These are phyloP conservation scores for Arthrinium phaeospermum DNA, from an alignment of 2,329 filamentous ascomycete genomes.

Conservation along the genomic window DNA sequence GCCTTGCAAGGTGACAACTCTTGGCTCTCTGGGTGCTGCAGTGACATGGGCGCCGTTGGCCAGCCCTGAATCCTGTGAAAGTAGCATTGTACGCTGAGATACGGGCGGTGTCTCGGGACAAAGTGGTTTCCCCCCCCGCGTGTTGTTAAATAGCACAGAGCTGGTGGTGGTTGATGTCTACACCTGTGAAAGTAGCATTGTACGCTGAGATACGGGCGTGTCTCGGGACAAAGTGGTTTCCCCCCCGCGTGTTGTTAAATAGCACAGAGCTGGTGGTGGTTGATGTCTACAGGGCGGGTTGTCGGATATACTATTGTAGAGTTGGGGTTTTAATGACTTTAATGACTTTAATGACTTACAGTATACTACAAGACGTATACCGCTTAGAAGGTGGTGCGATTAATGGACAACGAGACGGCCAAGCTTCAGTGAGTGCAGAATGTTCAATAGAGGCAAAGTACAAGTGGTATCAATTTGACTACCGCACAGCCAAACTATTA, in stretches of 20 bases:
- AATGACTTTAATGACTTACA: constrained; percentile 6
- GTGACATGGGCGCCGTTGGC: constrained; percentile 1
- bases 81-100: constrained; percentile 21
- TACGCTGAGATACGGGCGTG: background rate
- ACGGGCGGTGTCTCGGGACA: background rate
- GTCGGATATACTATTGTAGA: background rate
- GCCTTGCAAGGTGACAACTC: background rate
- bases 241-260: background rate
- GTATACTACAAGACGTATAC: constrained; percentile 9
- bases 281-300: background rate
- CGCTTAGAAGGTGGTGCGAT: background rate
- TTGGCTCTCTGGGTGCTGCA: background rate
- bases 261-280: background rate
- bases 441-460: background rate
- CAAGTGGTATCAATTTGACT: background rate
- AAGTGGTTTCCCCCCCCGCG: background rate
- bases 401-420: background rate
- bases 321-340: background rate
- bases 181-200: constrained; percentile 27
- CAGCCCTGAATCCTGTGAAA: constrained; percentile 24
- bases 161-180: too few species aligned
- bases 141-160: constrained; percentile 4
- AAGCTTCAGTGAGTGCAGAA: background rate
- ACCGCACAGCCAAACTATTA: background rate
- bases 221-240: background rate